Evolutionary conservation across 164 flowering plant genomes (phyloP).

Genomic region (Buxus sempervirens): DNA sequence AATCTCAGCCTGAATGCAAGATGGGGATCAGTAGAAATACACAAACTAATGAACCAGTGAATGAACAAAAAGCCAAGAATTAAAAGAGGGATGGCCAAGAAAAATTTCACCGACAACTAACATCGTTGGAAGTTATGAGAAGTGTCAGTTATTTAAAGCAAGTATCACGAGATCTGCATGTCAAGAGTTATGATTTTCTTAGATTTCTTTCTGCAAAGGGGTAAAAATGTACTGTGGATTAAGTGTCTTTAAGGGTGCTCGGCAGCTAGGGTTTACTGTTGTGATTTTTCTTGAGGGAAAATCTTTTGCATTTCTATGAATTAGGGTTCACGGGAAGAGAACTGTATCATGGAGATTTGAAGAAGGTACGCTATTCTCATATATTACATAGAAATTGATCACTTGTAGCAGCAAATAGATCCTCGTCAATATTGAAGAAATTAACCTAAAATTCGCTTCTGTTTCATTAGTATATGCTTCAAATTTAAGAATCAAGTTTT

Average conservation of each 20-base stretch:
- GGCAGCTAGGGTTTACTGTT: too few species aligned
- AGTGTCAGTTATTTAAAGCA: background rate
- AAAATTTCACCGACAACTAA: background rate
- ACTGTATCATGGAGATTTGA: background rate
- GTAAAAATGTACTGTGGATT: background rate
- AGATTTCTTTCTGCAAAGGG: background rate
- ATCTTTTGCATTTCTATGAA: background rate
- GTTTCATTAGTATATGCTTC: background rate
- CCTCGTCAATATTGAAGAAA: background rate
- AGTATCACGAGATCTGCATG: background rate
- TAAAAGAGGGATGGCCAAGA: background rate
- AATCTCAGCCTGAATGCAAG: slow-evolving; percentile 62
- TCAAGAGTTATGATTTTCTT: background rate
- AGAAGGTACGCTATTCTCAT: background rate
- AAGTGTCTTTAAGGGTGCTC: too few species aligned
- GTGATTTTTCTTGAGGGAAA: background rate
- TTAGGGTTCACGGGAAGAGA: background rate
- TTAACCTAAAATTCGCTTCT: background rate
- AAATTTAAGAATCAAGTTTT: background rate
- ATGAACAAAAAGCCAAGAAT: background rate
- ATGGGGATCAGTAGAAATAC: too few species aligned
- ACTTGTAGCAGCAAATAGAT: background rate
- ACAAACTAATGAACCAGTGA: background rate
- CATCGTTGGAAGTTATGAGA: background rate
- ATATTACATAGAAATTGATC: too few species aligned